Percentiles rank a stretch among this genome's conserved stretches.
Evolutionary conservation across 169 alveolate genomes (phyloP).

Genomic region (Plasmodium gallinaceum): DNA sequence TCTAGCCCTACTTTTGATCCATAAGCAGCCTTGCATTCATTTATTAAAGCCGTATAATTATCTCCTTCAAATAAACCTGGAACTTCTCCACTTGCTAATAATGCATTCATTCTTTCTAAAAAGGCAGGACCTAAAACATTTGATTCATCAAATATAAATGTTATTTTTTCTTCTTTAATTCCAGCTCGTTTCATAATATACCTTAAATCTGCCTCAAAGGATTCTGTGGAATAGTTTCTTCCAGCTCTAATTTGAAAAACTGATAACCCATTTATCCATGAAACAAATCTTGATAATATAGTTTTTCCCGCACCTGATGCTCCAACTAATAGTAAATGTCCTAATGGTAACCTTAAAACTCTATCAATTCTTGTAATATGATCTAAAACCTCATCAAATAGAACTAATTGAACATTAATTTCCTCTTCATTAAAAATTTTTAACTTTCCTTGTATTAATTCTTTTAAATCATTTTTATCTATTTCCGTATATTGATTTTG

Average conservation of each 20-base stretch:
- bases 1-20: constrained; percentile 91
- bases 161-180: constrained; percentile 96
- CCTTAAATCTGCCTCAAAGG: constrained; percentile 97
- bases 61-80: constrained; percentile 99
- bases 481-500: constrained; percentile 86
- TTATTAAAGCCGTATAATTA: constrained; percentile 94
- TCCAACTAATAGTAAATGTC: constrained; percentile 96
- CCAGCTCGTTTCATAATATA: constrained; percentile 98
- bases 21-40: constrained; percentile 93
- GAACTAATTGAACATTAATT: constrained; percentile 94
- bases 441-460: constrained; percentile 85
- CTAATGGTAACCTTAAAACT: constrained; percentile 97
- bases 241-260: constrained; percentile 98
- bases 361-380: constrained; percentile 97
- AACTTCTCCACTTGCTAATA: constrained; percentile 98
- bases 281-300: constrained; percentile 95
- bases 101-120: constrained; percentile 99
- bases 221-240: constrained; percentile 93
- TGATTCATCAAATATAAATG: constrained; percentile 98
- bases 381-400: constrained; percentile 96
- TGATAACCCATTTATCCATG: constrained; percentile 96
- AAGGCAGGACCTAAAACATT: constrained; percentile 98
- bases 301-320: constrained; percentile 98
- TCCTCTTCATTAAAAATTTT: constrained; percentile 96
- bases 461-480: constrained; percentile 90